Base-by-base conservation (phyloP, 306 rosid species). In the Cicer yamashitae region DNA sequence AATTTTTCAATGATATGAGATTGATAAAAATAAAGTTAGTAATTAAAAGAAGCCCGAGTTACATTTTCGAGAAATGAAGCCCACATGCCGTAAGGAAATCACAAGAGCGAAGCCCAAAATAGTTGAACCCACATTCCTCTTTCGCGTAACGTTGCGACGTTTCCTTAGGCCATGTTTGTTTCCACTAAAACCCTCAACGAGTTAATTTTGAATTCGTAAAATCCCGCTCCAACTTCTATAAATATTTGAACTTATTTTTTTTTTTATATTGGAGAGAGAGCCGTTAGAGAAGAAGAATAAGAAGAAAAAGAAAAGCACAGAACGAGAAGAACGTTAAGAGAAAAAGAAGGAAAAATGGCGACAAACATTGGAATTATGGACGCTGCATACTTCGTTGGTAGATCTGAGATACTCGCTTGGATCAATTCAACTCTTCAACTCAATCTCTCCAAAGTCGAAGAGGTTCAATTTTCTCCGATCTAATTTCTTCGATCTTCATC, bases 291-390 rank as follows among this genome's bases (percentile, higher is more conserved):
- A 48, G 37, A 9, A 4, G 45, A 48, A 48, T 37, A 9, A 4
- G 1, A 15, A 1, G 4, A 6, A 58, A 52, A 22, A 47, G 62
- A 3, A 6, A 67, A 50, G 2, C 34, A 1, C 11, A 7, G 64
- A 67, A 30, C 73, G 76, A 5, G 7, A 52, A 48, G 1, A 58
- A 56, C 48, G 7, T 6, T 6, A 47, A 6, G 8, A 17, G 8
- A 57, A 47, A 41, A 58, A 50, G 52, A 61, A 67, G 51, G 43
- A 61, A 51, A 67, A 61, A 94, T 94, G 99, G 99, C 96, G 17
- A 94, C 96, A 15, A 89, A 86, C 14, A 94, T 92, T 5, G 99
- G 99, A 2, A 92, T 92, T 81, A 96, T 96, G 98, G 99, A 96
- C 84, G 62, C 85, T 0, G 99, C 99, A 7, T 96, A 96, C 81